phyloP scores from a whole-genome alignment of 331 rosid genomes.

The Ulmus americana region DNA sequence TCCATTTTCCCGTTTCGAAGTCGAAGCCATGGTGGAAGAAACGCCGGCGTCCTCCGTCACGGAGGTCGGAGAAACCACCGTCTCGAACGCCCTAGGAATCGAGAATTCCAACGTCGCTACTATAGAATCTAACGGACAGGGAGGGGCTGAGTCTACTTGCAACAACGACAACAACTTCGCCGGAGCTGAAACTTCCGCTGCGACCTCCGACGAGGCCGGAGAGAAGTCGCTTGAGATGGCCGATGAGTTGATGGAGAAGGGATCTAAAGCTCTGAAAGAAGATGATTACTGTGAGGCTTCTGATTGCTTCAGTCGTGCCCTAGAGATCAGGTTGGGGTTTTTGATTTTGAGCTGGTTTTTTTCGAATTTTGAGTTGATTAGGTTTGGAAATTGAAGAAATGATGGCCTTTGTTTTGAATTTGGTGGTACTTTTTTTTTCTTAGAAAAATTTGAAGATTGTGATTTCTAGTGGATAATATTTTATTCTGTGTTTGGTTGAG shows the following conservation, averaged over 20 bases:
- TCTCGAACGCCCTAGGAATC: constrained; percentile 25
- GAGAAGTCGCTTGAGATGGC: constrained; percentile 49
- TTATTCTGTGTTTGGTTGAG: not conserved
- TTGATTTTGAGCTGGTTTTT: not conserved
- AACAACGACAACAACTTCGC: constrained; percentile 21
- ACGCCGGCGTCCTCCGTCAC: constrained; percentile 42
- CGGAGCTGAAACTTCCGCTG: constrained; percentile 36
- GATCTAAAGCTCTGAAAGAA: constrained; percentile 58
- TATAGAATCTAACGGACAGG: constrained; percentile 29
- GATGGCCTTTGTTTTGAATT: not conserved
- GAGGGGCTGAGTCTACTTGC: constrained; percentile 39
- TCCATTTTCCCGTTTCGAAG: not conserved
- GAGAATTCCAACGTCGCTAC: constrained; percentile 38
- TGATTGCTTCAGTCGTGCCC: constrained; percentile 87
- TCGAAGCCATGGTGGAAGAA: constrained; percentile 53
- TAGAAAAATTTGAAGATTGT: not conserved
- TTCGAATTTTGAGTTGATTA: not conserved
- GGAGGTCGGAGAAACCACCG: constrained; percentile 35
- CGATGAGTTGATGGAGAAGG: constrained; percentile 63
- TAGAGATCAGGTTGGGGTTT: constrained; percentile 80
- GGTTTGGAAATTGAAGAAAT: not conserved
- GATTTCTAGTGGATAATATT: not conserved
- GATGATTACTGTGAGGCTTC: constrained; percentile 63
- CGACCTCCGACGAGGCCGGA: constrained; percentile 33
- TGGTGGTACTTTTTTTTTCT: not conserved